Evolutionary conservation across 2,329 filamentous ascomycete species (phyloP), one percentile per base, ranked within the genome.

Genomic region (Stemphylium lycopersici): DNA sequence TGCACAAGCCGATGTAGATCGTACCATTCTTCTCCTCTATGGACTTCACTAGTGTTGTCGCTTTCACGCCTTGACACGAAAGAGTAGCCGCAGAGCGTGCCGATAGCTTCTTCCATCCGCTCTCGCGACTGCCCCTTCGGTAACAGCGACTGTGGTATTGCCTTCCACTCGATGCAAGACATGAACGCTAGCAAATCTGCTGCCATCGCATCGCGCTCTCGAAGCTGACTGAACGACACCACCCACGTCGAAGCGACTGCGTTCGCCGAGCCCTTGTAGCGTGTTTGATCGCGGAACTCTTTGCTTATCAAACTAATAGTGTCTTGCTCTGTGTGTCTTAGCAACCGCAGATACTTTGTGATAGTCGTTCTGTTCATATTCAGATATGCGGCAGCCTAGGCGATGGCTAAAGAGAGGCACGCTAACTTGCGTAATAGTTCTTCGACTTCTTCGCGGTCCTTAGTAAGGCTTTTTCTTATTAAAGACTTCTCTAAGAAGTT

Each of bases 221-320:
- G 52, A 6, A 61, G 56, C 37, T 65, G 73, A 13, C 76, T 64
- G 43, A 81, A 81, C 0, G 77, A 79, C 4, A 80, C 70, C 0
- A 79, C 57, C 73, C 71, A 81, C 0, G 79, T 80, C 0, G 68
- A 74, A 0, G 75, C 76, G 0, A 80, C 69, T 1, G 78, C 70
- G 24, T 79, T 76, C 18, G 70, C 69, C 1, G 73, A 63, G 1
- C 44, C 56, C 11, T 34, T 48, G 54, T 80, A 79, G 26, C 75
- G 71, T 0, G 62, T 72, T 2, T 70, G 59, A 51, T 79, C 76
- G 3, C 59, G 63, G 22, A 80, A 77, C n/a, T 78, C 73, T 47
- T 56, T 56, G 47, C 71, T 77, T 20, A 80, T 64, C 0, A 80
- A 46, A 4, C 57, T 55, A 2, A 74, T 56, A 0, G 68, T 50